Evolutionary conservation across 2,329 filamentous ascomycete species (phyloP), one percentile per base, ranked within the genome.

Genomic region (Fusarium sp.): DNA sequence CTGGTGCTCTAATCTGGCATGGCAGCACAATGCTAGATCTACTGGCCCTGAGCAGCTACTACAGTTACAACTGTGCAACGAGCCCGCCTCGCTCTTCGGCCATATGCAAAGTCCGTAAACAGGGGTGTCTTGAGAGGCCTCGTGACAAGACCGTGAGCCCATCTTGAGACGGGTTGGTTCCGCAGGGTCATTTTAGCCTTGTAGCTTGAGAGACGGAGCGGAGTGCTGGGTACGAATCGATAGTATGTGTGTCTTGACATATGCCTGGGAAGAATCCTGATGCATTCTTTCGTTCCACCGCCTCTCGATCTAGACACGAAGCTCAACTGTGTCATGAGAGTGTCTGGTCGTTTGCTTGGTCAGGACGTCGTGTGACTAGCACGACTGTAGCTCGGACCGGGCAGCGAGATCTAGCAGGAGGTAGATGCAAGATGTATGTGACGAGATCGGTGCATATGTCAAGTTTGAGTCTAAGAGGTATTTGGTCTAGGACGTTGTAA

Each of bases 361-460:
- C 22, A 36, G 19, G 15, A 53, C 24, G 41, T 24, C 11, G 62
- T 62, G 61, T 28, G 31, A 62, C 45, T 2, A 34, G 19, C 40
- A 40, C 40, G 32, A 38, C 43, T 58, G 15, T 28, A 36, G 19
- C 29, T 19, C 12, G 19, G 12, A 19, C 53, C 53, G 9, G 44
- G 46, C 24, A 34, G 34, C 35, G 26, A 62, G 49, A 66, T 65
- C 58, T 52, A 29, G 53, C 61, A 65, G 49, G 39, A 28, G n/a
- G 24, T 28, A 15, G 24, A 65, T 55, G 58, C 62, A 66, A 58
- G 62, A 59, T 46, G 10, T 42, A 44, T 50, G 46, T 25, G 39
- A 39, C 49, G 36, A 39, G 28, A 51, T 45, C 34, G 6, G 19
- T 61, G 46, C 36, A 29, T 26, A 7, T 36, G 19, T 13, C 36